Evolutionary conservation across 768 basidiomycete genomes (phyloP), one percentile per base, ranked within the genome.

Genomic region (Phaffia tasmanica): DNA sequence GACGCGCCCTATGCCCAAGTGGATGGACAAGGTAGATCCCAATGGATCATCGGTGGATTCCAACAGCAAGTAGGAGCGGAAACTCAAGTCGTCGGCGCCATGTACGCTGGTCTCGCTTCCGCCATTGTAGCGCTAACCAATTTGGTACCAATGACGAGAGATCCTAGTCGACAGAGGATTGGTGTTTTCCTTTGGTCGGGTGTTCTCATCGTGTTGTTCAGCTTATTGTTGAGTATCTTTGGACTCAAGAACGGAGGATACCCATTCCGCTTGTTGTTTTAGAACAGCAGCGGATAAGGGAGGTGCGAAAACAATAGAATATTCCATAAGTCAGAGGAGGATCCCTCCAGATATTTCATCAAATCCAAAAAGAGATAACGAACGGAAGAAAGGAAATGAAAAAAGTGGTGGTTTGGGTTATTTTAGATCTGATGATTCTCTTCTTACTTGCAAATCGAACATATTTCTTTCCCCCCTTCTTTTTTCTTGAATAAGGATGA

Each of bases 21-120:
- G 32, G 78, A 79, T 0, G 81, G 83, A 64, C 67, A 74, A 46
- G 76, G 77, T 2, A 79, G 81, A 58, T 48, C 66, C 21, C 72
- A 62, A 56, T 92, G 90, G 87, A 86, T 99, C 72, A 88, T 91
- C 11, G 81, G 78, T 14, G 94, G 94, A 5, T 97, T 85, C 78
- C 85, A 86, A 74, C 90, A 85, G 72, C 92, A 95, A 76, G 88
- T 82, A 73, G 94, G 93, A 8, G 86, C 93, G 75, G 95, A 99
- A 79, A 87, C 87, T 21, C 87, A 90, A 71, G 87, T 95, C 57
- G 80, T 98, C 23, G 82, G 86, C 3, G 81, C 83, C 70, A 82
- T 93, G 30, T 98, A 99, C 74, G 92, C 88, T 11, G 75, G 88
- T 18, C 80, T 98, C 47, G 85, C 84, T 2, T 81, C 85, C 64